Conservation (phyloP, 23 red algal species). For the Gracilaria domingensis region DNA sequence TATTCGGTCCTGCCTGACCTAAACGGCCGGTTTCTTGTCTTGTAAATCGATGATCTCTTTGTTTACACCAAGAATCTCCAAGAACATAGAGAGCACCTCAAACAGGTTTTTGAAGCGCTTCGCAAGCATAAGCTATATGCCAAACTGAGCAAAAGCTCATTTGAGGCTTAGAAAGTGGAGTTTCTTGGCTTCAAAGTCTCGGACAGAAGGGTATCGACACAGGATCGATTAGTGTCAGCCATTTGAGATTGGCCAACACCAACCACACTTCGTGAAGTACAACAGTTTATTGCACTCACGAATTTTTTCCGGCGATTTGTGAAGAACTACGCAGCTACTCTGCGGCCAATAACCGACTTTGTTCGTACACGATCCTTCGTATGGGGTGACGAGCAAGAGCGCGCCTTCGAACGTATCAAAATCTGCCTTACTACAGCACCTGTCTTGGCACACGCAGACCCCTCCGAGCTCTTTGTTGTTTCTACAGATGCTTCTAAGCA, state of each 20-base stretch:
- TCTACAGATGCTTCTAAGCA: conserved; percentile 27
- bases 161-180: background rate
- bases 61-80: background rate
- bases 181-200: conserved; percentile 11
- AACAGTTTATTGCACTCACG: conserved; percentile 11
- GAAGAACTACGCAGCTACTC: conserved; percentile 5
- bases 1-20: background rate
- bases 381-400: conserved; percentile 5
- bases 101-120: background rate
- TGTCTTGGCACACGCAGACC: background rate
- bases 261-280: background rate
- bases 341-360: background rate
- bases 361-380: background rate
- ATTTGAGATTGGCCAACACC: background rate
- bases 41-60: conserved; percentile 6
- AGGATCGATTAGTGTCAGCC: background rate
- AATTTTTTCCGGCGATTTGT: conserved; percentile 18
- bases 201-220: background rate
- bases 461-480: background rate
- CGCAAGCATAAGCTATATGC: too few species aligned
- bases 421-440: background rate
- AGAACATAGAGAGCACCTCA: background rate
- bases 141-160: too few species aligned
- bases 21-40: background rate
- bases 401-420: background rate